These are phyloP conservation scores for Coniochaeta ligniaria DNA, from an alignment of 2,329 filamentous ascomycete species.

Conservation along the genomic window DNA sequence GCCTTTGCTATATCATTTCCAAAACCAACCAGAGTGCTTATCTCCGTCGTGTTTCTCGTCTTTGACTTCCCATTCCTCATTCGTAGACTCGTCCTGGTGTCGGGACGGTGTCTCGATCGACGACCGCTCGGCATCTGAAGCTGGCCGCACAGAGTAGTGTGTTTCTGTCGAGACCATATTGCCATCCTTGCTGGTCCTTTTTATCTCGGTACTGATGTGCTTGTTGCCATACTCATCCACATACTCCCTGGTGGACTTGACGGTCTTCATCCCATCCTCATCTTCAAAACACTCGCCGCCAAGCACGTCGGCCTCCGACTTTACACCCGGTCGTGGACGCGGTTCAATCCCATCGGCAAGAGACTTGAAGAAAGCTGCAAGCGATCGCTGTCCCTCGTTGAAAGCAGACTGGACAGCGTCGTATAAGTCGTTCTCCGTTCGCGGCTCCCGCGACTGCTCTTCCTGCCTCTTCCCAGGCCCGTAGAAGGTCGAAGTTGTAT, in stretches of 20 bases:
- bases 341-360: constrained; percentile 13
- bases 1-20: constrained; percentile 22
- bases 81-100: background rate
- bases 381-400: constrained; percentile 28
- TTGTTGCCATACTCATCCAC: constrained; percentile 34
- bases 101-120: background rate
- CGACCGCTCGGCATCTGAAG: background rate
- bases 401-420: constrained; percentile 27
- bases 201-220: constrained; percentile 32
- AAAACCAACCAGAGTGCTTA: constrained; percentile 30
- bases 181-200: constrained; percentile 32
- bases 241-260: constrained; percentile 31
- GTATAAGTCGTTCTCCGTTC: constrained; percentile 35
- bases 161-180: constrained; percentile 31
- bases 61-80: background rate
- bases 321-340: background rate
- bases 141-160: constrained; percentile 17
- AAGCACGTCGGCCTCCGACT: constrained; percentile 2
- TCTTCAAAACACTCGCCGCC: background rate
- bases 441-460: background rate
- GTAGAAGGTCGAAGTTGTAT: background rate
- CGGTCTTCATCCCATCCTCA: constrained; percentile 21
- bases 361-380: constrained; percentile 30
- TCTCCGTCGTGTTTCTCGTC: constrained; percentile 10
- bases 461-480: background rate